Conservation (phyloP, 768 basidiomycete genomes). For the Suillus subaureus region DNA sequence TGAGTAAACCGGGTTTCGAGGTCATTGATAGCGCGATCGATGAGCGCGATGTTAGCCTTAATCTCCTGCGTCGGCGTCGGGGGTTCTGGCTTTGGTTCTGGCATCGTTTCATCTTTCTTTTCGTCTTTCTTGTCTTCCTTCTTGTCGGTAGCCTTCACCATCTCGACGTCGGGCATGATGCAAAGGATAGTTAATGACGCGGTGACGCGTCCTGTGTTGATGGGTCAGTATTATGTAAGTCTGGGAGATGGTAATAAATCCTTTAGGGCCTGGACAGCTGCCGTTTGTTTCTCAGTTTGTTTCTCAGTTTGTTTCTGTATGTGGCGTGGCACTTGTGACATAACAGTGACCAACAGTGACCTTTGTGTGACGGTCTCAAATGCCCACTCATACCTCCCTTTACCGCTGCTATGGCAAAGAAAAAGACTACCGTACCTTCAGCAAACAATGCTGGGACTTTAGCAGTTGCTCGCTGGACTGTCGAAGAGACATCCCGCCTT, state of each 20-base stretch:
- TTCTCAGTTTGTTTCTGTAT: no score
- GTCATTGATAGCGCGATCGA: conserved; percentile 78
- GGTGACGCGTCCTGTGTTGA: conserved; percentile 10
- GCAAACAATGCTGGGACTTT: no score
- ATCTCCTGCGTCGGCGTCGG: conserved; percentile 75
- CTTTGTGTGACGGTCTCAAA: no score
- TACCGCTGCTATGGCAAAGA: no score
- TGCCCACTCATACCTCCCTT: no score
- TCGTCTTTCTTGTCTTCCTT: conserved; percentile 38
- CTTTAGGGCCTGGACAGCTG: no score
- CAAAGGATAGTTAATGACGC: neutral
- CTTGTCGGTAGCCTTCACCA: conserved; percentile 58
- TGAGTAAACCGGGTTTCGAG: conserved; percentile 93
- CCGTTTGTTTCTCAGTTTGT: no score
- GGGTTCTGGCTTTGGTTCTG: conserved; percentile 42
- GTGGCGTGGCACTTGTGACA: no score
- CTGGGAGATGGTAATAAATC: neutral
- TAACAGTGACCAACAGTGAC: no score
- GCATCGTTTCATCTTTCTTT: conserved; percentile 44
- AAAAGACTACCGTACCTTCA: no score
- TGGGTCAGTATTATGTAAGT: neutral
- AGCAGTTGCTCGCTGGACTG: no score
- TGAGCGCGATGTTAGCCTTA: conserved; percentile 74
- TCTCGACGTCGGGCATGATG: conserved; percentile 66
- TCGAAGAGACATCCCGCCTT: no score